Evolutionary conservation across 192 early-diverging fungal genomes (phyloP).

Genomic region (Coemansia sp.): DNA sequence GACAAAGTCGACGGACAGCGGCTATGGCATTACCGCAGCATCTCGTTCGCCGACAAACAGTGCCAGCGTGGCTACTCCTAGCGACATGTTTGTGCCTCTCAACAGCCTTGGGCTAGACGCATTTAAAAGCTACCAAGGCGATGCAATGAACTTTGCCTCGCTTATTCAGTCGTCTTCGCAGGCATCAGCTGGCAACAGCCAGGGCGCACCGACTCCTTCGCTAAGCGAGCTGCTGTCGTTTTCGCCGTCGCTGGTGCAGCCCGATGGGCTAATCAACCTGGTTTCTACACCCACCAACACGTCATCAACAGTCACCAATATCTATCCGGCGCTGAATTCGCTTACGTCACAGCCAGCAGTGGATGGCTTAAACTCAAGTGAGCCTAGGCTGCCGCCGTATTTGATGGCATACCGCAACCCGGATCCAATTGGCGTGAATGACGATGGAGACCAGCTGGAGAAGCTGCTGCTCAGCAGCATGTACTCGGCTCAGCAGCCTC

Average conservation of each 20-base stretch:
- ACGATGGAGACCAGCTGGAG: slow-evolving; percentile 49
- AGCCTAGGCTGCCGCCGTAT: slow-evolving; percentile 21
- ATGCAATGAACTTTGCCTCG: slow-evolving; percentile 26
- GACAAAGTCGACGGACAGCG: neutral
- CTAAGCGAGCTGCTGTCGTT: slow-evolving; percentile 39
- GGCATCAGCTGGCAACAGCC: neutral
- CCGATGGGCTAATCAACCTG: slow-evolving; percentile 31
- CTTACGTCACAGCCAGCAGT: neutral
- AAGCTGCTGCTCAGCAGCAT: slow-evolving; percentile 47
- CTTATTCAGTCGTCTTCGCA: slow-evolving; percentile 22
- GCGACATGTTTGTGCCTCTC: slow-evolving; percentile 48
- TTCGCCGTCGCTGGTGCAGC: slow-evolving; percentile 19
- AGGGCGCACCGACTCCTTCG: slow-evolving; percentile 22
- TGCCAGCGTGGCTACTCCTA: slow-evolving; percentile 14
- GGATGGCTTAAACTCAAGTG: neutral
- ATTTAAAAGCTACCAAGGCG: slow-evolving; percentile 21
- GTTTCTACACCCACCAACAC: slow-evolving; percentile 10
- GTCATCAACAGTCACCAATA: neutral
- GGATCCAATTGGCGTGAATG: slow-evolving; percentile 24
- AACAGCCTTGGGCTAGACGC: slow-evolving; percentile 21
- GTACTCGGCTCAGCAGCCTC: slow-evolving; percentile 11
- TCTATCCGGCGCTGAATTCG: neutral
- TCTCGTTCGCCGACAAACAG: slow-evolving; percentile 17
- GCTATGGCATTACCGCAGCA: neutral
- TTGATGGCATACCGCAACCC: slow-evolving; percentile 55